Evolutionary conservation across 106 monocot genomes (phyloP), one percentile per base, ranked within the genome.

Genomic region (Dioscorea zingiberensis): DNA sequence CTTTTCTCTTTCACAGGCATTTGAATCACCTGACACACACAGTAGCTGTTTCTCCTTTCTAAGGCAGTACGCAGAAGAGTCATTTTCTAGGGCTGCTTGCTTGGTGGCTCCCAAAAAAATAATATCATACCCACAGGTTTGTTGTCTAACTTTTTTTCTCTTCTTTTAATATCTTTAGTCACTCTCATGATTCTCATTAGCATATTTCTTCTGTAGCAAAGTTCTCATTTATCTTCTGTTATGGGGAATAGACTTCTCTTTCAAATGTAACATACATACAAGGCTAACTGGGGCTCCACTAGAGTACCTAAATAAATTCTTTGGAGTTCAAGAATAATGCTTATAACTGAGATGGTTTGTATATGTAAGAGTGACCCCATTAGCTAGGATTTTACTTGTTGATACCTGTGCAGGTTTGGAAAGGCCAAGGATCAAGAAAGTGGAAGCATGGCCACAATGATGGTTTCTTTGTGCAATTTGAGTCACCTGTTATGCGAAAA

Each of bases 391-490:
- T 23, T 19, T 5, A 56, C 15, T 22, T 28, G 3, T 21, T 54
- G 32, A 23, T 72, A 64, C 29, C 29, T 65, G 26, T 67, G 25
- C 26, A 97, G 88, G 95, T 97, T 0, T 97, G 95, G 95, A 97
- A 88, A 81, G 95, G 95, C 16, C 91, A 97, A 67, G 95, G 95
- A 67, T 88, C 91, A 64, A 85, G 95, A 75, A 97, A 91, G 57
- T 97, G 91, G 95, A 97, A 88, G 74, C 83, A 91, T 27, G 87
- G 85, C n/a, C 75, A 88, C 26, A 83, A 59, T 76, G 85, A 91
- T 73, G 95, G 95, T 24, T 91, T 97, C 77, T 97, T 97, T 88
- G 85, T 97, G 55, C 95, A 95, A 68, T 85, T 95, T 75, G 95
- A 91, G 69, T 85, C 87, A 46, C 78, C 91, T 58, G 38, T 67